Evolutionary conservation across 352 stramenopile species (phyloP), one percentile per base, ranked within the genome.

Genomic region (Albugo laibachii): DNA sequence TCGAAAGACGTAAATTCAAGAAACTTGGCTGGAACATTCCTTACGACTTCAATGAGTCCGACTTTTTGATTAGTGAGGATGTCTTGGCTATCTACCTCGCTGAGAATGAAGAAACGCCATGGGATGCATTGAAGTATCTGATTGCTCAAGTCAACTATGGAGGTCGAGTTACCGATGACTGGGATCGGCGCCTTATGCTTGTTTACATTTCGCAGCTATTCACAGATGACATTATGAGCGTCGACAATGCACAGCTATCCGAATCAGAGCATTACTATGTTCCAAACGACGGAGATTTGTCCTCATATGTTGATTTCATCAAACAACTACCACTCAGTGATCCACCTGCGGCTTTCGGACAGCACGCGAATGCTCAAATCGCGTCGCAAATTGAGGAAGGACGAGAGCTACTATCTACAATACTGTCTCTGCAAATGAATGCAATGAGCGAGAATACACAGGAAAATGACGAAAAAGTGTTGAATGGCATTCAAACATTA

Each of bases 41-140:
- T 16, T 98, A 97, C 66, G 92, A 97, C 46, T 97, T 97, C 48
- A 97, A 98, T 56, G 89, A 97, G 53, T 91, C 81, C 4, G 92
- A 97, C 63, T 97, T 97, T 65, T 71, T 80, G 13, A 97, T 97
- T 54, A 97, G 83, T 48, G 85, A 97, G 47, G 88, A 97, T 52
- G 81, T 97, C 20, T 59, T 97, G 24, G 84, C 86, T 11, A 94
- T 96, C 36, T 97, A 97, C 58, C 61, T 97, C 15, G 75, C 92
- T 47, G 72, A 91, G 55, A 94, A 95, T 55, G 81, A 91, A 34
- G 83, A 95, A 27, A 94, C 82, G 3, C 84, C 83, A 11, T 95
- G 83, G 83, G 82, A 93, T 36, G 89, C 92, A 8, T 83, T 97
- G 35, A 91, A 93, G 52, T 98, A 97, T 57, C 59, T 97, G 15